Percentiles rank a stretch among this genome's conserved stretches.
Conservation (phyloP, 2,329 filamentous ascomycete species). For the Teratosphaeria destructans region DNA sequence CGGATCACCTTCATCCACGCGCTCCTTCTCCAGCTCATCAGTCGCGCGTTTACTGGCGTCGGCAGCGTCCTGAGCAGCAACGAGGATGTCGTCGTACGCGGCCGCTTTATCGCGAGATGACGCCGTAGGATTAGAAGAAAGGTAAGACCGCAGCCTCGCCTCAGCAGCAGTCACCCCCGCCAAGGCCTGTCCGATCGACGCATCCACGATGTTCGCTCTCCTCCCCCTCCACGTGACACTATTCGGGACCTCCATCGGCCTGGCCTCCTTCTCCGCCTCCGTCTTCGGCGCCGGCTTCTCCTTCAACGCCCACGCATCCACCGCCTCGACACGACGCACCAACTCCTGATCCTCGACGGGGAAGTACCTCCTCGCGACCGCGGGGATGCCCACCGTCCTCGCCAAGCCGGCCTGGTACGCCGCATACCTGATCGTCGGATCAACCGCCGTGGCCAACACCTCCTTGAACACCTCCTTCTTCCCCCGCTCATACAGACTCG, state of each 20-base stretch:
- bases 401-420: constrained; percentile 69
- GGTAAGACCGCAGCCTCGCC: constrained; percentile 37
- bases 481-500: constrained; percentile 54
- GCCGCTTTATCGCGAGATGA: constrained; percentile 57
- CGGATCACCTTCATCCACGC: constrained; percentile 69
- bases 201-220: constrained; percentile 82
- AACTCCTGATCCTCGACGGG: constrained; percentile 53
- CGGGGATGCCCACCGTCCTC: constrained; percentile 68
- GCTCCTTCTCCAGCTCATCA: constrained; percentile 76
- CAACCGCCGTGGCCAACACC: constrained; percentile 71
- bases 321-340: constrained; percentile 55
- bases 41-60: constrained; percentile 90
- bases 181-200: constrained; percentile 77
- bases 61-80: constrained; percentile 82
- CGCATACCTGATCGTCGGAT: constrained; percentile 87
- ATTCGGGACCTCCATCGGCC: constrained; percentile 46
- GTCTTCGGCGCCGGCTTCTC: constrained; percentile 33
- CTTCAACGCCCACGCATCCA: constrained; percentile 59
- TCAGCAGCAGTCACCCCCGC: constrained; percentile 54
- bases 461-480: constrained; percentile 78
- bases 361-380: constrained; percentile 71
- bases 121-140: constrained; percentile 32
- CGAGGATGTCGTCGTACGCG: constrained; percentile 84
- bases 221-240: constrained; percentile 78
- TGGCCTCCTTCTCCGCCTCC: constrained; percentile 14